These are phyloP conservation scores for Petasospora fabianii DNA, from an alignment of 1,139 yeast species.

Conservation along the genomic window DNA sequence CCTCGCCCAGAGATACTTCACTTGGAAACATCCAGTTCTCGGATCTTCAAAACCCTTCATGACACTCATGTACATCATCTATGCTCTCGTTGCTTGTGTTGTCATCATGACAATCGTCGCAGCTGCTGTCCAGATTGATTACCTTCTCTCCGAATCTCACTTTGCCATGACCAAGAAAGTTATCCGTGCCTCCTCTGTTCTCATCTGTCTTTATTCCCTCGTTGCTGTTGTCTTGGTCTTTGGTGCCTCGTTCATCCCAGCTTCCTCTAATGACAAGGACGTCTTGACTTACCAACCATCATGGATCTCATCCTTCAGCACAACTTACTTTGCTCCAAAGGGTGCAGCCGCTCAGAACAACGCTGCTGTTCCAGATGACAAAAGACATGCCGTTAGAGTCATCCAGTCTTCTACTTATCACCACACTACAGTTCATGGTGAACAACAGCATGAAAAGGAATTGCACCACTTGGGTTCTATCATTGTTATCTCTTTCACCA, in stretches of 20 bases:
- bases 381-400: slow-evolving; percentile 43
- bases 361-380: slow-evolving; percentile 45
- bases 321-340: slow-evolving; percentile 51
- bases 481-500: slow-evolving; percentile 45
- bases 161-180: slow-evolving; percentile 54
- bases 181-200: slow-evolving; percentile 53
- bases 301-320: slow-evolving; percentile 69
- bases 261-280: slow-evolving; percentile 53
- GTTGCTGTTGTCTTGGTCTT: slow-evolving; percentile 51
- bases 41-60: slow-evolving; percentile 57
- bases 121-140: slow-evolving; percentile 58
- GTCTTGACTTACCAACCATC: slow-evolving; percentile 67
- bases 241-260: slow-evolving; percentile 52
- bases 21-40: slow-evolving; percentile 80
- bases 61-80: slow-evolving; percentile 48
- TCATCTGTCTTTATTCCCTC: slow-evolving; percentile 55
- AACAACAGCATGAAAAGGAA: slow-evolving; percentile 23
- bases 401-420: slow-evolving; percentile 39
- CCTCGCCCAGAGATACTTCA: slow-evolving; percentile 71
- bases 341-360: slow-evolving; percentile 47
- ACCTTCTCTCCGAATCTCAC: slow-evolving; percentile 45
- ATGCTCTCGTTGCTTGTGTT: slow-evolving; percentile 52
- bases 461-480: slow-evolving; percentile 46
- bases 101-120: slow-evolving; percentile 67
- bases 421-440: slow-evolving; percentile 33